phyloP scores from a whole-genome alignment of 192 early-diverging fungal species.

The Coemansia sp. region DNA sequence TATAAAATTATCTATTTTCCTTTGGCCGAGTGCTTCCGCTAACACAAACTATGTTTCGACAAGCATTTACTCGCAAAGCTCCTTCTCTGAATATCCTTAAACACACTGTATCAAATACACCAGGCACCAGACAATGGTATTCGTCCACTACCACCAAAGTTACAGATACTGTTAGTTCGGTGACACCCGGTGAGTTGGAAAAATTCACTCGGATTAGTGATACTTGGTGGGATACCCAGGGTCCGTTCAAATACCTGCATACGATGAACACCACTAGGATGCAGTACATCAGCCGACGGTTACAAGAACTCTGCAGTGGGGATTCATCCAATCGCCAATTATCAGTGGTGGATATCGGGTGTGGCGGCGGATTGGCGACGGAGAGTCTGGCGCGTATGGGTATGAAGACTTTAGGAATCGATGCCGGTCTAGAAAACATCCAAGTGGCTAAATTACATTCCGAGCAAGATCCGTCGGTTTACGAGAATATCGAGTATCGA shows the following conservation, averaged over 20 bases:
- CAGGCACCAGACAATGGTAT: too few relatives aligned
- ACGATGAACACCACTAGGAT: slow-evolving; percentile 70
- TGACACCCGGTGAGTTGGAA: slow-evolving; percentile 18
- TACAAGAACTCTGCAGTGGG: slow-evolving; percentile 20
- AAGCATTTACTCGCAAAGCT: background rate
- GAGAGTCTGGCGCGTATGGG: slow-evolving; percentile 85
- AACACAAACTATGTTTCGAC: background rate
- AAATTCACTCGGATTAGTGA: slow-evolving; percentile 35
- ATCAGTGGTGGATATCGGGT: slow-evolving; percentile 83
- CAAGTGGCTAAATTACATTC: slow-evolving; percentile 75
- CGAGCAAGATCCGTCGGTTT: slow-evolving; percentile 65
- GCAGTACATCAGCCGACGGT: slow-evolving; percentile 68
- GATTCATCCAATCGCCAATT: background rate
- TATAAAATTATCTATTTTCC: too few relatives aligned
- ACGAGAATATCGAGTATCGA: slow-evolving; percentile 48
- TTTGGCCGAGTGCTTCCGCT: too few relatives aligned
- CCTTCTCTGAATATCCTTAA: too few relatives aligned
- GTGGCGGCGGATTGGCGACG: slow-evolving; percentile 88
- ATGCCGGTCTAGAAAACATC: slow-evolving; percentile 85
- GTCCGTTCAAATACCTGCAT: slow-evolving; percentile 83
- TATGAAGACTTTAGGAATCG: slow-evolving; percentile 70
- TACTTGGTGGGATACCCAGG: slow-evolving; percentile 91
- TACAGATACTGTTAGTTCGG: slow-evolving; percentile 10
- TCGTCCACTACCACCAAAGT: background rate
- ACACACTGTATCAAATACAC: too few relatives aligned